Evolutionary conservation across 2,329 filamentous ascomycete species (phyloP), one percentile per base, ranked within the genome.

Genomic region (Cladosporium sp.): DNA sequence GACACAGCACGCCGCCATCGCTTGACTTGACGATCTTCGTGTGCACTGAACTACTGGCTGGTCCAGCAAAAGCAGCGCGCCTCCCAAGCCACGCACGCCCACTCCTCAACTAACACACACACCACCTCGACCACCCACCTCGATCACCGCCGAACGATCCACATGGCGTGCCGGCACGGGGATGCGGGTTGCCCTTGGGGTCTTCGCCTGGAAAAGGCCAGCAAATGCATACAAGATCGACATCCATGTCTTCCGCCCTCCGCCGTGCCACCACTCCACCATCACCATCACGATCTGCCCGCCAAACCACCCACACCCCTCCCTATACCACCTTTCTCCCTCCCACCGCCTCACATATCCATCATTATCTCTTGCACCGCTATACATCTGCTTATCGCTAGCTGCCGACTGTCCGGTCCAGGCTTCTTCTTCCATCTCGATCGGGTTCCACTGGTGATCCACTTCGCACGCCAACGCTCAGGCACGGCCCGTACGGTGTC

Each of bases 151-250:
- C 28, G 52, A 34, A 34, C 28, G 52, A 21, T 55, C 52, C 52
- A 55, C 52, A 55, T 55, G 30, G 52, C 52, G 52, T 32, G 51
- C 51, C 32, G 52, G 52, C 52, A 32, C 28, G 51, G 26, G 28
- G 28, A 34, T 55, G 52, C 52, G 52, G 52, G 52, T 32, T 55
- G 52, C 52, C 52, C 52, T 55, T 55, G 52, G 52, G 52, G 52
- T 55, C 52, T 30, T 55, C 28, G 51, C 15, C n/a, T 55, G 12
- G 30, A 30, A 30, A 47, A 47, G 30, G 28, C 21, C 28, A 32
- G 52, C 28, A 5, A 30, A 55, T 32, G 32, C 52, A 34, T 28
- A 34, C 32, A 21, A n/a, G 52, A 55, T 55, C 52, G 52, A 32
- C 52, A 30, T n/a, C 52, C 15, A 21, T 18, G 7, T 21, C 28